Base-by-base conservation (phyloP, 495 filamentous ascomycete species). In the Neurospora sublineolata region DNA sequence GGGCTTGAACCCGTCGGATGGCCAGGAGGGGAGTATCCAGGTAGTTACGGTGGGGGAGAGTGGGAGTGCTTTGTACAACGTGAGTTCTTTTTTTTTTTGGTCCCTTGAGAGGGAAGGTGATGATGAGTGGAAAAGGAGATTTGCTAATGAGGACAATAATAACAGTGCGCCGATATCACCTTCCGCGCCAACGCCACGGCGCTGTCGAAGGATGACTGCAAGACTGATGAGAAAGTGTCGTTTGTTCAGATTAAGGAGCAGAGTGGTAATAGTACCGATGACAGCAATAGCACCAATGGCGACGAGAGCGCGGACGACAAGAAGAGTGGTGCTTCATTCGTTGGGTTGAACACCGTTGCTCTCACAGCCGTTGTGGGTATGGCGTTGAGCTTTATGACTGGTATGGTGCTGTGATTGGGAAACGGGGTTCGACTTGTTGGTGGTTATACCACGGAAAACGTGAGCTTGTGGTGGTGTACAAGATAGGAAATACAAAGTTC, bases 131-230 rank as follows among this genome's bases (percentile, higher is more conserved):
- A 7, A 9, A 38, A n/a, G 18, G 23, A 46, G 4, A 33, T 36
- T 12, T 36, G 69, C 69, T 70, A 33, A 70, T 70, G n/a, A 37
- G 8, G 37, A 30, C 37, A 12, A 4, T 38, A 33, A 7, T n/a
- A 52, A 68, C 64, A 89, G 88, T 91, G 89, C 75, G 87, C 88
- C 70, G 89, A 91, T 72, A 86, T 90, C 73, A 85, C 81, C 16
- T 89, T 91, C 80, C 79, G 79, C 30, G 72, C 80, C 60, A 77
- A 80, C 12, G 88, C 85, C 6, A 75, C 71, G 16, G 40, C 76
- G 3, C 81, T 86, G 18, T 68, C 71, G 6, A 81, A 75, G n/a
- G 77, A 79, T 27, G 69, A 78, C 12, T 90, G 88, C 79, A 77
- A 77, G 69, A 89, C 86, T 60, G 79, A 80, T 27, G 82, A 83